Percentiles rank a stretch among this genome's conserved stretches.
phyloP scores from a whole-genome alignment of 352 stramenopile genomes.

The Globisporangium spiculum region DNA sequence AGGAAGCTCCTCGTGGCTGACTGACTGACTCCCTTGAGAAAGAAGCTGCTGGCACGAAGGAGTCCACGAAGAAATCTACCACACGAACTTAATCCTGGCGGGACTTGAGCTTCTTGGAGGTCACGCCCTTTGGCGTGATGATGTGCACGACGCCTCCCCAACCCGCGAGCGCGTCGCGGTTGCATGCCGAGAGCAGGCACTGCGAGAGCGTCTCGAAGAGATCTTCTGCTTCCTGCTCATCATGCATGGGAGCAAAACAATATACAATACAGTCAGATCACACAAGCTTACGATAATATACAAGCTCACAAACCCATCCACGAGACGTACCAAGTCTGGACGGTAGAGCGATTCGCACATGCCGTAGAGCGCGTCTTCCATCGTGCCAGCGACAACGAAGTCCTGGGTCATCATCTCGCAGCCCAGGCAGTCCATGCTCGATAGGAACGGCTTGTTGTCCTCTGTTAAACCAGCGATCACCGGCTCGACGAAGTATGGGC shows the following conservation, averaged over 20 bases:
- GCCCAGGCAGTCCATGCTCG: conserved; percentile 97
- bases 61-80: neutral
- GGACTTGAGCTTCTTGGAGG: conserved; percentile 78
- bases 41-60: neutral
- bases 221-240: conserved; percentile 86
- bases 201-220: conserved; percentile 99
- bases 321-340: conserved; percentile 87
- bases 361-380: conserved; percentile 97
- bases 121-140: conserved; percentile 89
- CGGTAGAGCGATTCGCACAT: conserved; percentile 99
- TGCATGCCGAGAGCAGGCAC: conserved; percentile 96
- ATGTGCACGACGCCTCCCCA: conserved; percentile 99
- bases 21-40: neutral
- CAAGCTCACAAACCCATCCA: neutral
- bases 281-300: neutral
- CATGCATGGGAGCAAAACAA: no score
- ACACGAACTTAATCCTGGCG: conserved; percentile 61
- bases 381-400: conserved; percentile 98
- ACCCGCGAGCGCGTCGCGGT: conserved; percentile 97
- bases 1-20: neutral
- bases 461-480: conserved; percentile 96
- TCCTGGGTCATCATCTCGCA: conserved; percentile 95
- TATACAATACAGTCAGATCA: no score
- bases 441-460: conserved; percentile 96
- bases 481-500: conserved; percentile 98